Evolutionary conservation across 176 grass and related monocot species (phyloP), one percentile per base, ranked within the genome.

Genomic region (Triticum monococcum): DNA sequence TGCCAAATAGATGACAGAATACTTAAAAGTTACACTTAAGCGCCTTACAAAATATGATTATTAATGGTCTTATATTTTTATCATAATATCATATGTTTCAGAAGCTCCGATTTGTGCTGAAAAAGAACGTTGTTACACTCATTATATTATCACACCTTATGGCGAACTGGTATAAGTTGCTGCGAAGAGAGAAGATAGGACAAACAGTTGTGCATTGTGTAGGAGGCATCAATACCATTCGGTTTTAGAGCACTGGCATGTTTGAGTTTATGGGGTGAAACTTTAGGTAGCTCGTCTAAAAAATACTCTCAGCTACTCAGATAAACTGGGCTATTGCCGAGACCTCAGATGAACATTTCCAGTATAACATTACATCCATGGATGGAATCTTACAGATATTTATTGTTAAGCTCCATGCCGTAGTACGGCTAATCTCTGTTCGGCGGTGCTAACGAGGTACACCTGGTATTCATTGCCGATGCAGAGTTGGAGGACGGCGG

Each of bases 1-100:
- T 33, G 8, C 25, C 85, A 93, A 86, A 79, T 33, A 88, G 83
- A 86, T 66, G 14, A 43, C 38, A 61, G 46, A 60, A 78, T 85
- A 71, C 45, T 52, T 84, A 33, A 62, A 60, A 84, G 80, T 30
- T 46, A 81, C 24, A 80, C 56, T 75, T 7, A 72, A 63, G 36
- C 17, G 65, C 64, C 64, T 68, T 24, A 82, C 64, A 81, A 7
- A 90, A n/a, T 68, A 75, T 52, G 8, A 17, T 9, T 52, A 79
- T 7, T 20, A 68, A 24, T 12, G 33, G 23, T 41, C 28, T 87
- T 68, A 37, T 59, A 78, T 68, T 84, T 78, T 43, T 73, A 59
- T 46, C 17, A 24, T 37, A 71, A 69, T 3, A 1, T 7, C 57
- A 57, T 41, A 28, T 60, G 32, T 73, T 87, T 84, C 33, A 79